A percentile compares a stretch with the other conserved stretches of the same genome.
phyloP scores from a whole-genome alignment of 2,329 filamentous ascomycete species.

The Colletotrichum coccodes region DNA sequence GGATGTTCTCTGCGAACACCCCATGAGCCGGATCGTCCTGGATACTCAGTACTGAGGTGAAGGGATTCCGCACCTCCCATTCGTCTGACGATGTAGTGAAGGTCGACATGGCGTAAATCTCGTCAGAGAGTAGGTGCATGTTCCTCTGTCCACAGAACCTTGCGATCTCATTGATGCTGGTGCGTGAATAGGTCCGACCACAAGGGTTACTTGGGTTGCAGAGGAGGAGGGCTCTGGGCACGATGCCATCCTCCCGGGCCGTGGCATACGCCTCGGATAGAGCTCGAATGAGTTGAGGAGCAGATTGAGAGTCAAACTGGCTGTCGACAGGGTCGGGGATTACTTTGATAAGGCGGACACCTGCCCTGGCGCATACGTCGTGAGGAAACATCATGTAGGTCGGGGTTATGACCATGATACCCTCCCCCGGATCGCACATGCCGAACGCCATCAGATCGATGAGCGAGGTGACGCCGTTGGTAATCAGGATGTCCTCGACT shows the following conservation, averaged over 20 bases:
- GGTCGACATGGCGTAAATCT: constrained; percentile 16
- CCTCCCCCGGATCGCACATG: constrained; percentile 17
- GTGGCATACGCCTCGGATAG: background rate
- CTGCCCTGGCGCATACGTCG: constrained; percentile 2
- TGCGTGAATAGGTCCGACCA: background rate
- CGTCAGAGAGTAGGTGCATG: constrained; percentile 16
- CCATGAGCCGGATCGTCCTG: background rate
- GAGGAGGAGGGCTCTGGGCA: constrained; percentile 3
- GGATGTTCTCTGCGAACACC: background rate
- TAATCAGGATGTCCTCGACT: background rate
- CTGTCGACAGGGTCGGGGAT: background rate
- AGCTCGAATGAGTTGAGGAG: background rate
- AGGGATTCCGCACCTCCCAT: background rate
- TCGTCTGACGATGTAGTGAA: background rate
- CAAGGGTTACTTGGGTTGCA: constrained; percentile 20
- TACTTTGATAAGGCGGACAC: background rate
- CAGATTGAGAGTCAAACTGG: background rate
- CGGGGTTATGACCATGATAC: constrained; percentile 4
- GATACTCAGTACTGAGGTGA: constrained; percentile 23
- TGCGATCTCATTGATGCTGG: background rate
- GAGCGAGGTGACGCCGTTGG: constrained; percentile 11
- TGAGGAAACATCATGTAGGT: constrained; percentile 15
- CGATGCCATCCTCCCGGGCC: background rate
- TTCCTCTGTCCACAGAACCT: background rate
- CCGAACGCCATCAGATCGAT: constrained; percentile 13